Conservation (phyloP, 129 eudicot species). For the Centaurea solstitialis region DNA sequence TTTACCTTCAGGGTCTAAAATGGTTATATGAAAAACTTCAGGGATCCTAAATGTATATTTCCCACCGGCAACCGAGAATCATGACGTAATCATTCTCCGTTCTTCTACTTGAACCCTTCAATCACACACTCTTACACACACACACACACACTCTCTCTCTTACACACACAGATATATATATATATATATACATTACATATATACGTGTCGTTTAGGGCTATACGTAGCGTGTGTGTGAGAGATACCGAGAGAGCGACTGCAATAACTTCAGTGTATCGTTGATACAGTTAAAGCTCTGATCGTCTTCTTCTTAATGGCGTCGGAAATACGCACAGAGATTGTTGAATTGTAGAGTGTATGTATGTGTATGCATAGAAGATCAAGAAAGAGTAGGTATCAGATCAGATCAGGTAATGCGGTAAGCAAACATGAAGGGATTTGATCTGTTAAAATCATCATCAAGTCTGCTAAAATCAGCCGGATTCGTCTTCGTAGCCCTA, state of each 20-base stretch:
- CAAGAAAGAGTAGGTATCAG: not conserved
- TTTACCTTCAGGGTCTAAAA: not conserved
- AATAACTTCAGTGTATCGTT: slow-evolving; percentile 5
- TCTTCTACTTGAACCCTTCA: slow-evolving; percentile 1
- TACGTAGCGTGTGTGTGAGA: not conserved
- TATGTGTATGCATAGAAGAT: slow-evolving; percentile 1
- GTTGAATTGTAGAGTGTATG: slow-evolving; percentile 16
- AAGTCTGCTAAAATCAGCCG: slow-evolving; percentile 37
- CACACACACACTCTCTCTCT: not conserved
- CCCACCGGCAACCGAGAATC: not conserved
- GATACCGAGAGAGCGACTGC: not conserved
- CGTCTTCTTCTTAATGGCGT: slow-evolving; percentile 1
- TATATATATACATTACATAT: not conserved
- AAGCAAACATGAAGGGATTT: slow-evolving; percentile 39
- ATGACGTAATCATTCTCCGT: slow-evolving; percentile 1
- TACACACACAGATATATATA: not conserved
- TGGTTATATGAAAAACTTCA: not conserved
- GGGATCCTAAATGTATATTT: slow-evolving; percentile 9
- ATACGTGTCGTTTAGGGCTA: not conserved
- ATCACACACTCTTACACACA: not conserved
- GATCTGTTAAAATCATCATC: slow-evolving; percentile 61
- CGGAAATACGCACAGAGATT: not conserved
- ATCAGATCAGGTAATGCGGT: slow-evolving; percentile 25
- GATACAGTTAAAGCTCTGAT: slow-evolving; percentile 8
- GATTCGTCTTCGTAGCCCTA: slow-evolving; percentile 45